Evolutionary conservation across 352 stramenopile species (phyloP).

Genomic region (Phytophthora vignae): DNA sequence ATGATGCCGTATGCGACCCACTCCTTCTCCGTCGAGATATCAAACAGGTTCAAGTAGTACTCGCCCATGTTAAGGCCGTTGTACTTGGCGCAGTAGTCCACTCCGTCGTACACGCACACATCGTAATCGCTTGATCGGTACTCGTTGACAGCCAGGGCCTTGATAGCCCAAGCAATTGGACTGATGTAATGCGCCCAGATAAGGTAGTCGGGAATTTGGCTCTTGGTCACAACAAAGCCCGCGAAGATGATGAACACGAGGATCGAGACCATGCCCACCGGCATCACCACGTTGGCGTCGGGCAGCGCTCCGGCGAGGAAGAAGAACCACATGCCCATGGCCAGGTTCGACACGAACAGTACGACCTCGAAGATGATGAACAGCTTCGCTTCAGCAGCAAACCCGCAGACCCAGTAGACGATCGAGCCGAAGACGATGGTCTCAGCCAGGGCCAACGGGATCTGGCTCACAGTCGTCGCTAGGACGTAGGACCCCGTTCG

Average conservation of each 20-base stretch:
- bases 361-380: constrained; percentile 53
- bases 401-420: constrained; percentile 85
- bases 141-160: constrained; percentile 29
- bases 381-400: constrained; percentile 28
- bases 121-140: constrained; percentile 31
- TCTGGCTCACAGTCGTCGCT: constrained; percentile 4
- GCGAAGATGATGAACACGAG: constrained; percentile 7
- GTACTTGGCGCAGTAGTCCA: constrained; percentile 26
- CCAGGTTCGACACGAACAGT: constrained; percentile 48
- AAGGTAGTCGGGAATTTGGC: constrained; percentile 4
- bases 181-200: constrained; percentile 30
- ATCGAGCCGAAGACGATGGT: constrained; percentile 78
- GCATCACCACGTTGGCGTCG: constrained; percentile 5
- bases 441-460: constrained; percentile 35
- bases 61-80: constrained; percentile 32
- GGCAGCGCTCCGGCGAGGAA: constrained; percentile 13
- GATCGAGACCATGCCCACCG: constrained; percentile 1
- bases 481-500: constrained; percentile 7
- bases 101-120: constrained; percentile 30
- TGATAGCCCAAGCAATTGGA: constrained; percentile 33
- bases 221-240: constrained; percentile 3
- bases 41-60: constrained; percentile 32
- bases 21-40: constrained; percentile 4
- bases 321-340: constrained; percentile 5
- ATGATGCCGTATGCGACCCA: constrained; percentile 17